Conservation (phyloP, 148 eudicot species). For the Fagopyrum tataricum region DNA sequence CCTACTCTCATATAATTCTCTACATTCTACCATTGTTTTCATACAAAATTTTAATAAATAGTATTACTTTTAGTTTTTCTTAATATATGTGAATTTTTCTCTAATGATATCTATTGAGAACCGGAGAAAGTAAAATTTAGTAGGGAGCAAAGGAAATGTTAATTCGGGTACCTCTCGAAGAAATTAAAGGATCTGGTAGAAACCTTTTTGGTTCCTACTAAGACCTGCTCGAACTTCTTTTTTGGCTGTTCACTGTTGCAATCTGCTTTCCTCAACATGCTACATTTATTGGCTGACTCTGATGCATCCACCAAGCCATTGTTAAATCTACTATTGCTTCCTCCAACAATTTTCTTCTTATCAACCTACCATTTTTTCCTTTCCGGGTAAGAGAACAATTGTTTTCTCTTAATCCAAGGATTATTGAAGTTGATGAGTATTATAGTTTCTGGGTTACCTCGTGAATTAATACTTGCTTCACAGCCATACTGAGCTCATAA, state of each 20-base stretch:
- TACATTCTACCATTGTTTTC: too few relatives aligned
- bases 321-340: constrained; percentile 28
- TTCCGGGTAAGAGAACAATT: background rate
- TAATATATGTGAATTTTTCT: too few relatives aligned
- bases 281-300: constrained; percentile 22
- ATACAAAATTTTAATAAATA: too few relatives aligned
- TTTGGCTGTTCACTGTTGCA: constrained; percentile 20
- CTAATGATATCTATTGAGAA: too few relatives aligned
- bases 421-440: background rate
- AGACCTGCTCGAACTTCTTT: constrained; percentile 23
- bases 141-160: background rate
- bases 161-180: constrained; percentile 64
- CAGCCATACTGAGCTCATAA: constrained; percentile 57
- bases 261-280: constrained; percentile 19
- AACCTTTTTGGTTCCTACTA: constrained; percentile 46
- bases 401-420: background rate
- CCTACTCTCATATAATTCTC: too few relatives aligned
- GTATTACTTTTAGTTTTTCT: too few relatives aligned
- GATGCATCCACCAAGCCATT: constrained; percentile 19
- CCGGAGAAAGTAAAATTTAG: too few relatives aligned
- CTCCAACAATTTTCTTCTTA: constrained; percentile 75
- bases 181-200: constrained; percentile 43
- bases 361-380: constrained; percentile 53
- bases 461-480: constrained; percentile 81
- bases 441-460: constrained; percentile 50